Conservation (phyloP, 1,139 yeast genomes). For the Magnusiomyces paraingens region DNA sequence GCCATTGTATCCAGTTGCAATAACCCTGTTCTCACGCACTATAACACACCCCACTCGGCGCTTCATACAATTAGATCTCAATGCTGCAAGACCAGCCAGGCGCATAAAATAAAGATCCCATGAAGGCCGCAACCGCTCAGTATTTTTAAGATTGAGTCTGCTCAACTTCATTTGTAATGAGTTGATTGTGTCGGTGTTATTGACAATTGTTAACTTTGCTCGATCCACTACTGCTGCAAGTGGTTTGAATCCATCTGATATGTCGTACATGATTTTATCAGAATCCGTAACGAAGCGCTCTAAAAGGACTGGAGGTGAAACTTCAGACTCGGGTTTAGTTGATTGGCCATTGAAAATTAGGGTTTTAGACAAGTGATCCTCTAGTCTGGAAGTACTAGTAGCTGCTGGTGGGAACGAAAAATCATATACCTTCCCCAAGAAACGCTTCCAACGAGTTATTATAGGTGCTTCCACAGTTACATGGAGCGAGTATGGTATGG, state of each 20-base stretch:
- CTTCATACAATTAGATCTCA: slow-evolving; percentile 93
- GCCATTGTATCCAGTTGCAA: slow-evolving; percentile 97
- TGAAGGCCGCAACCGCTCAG: slow-evolving; percentile 70
- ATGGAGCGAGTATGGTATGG: slow-evolving; percentile 83
- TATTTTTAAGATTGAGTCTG: slow-evolving; percentile 49
- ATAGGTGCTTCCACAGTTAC: slow-evolving; percentile 75
- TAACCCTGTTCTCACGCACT: slow-evolving; percentile 75
- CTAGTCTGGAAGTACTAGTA: no score
- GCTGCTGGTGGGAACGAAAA: no score
- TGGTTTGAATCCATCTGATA: slow-evolving; percentile 21
- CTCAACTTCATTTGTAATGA: slow-evolving; percentile 48
- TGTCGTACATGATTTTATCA: slow-evolving; percentile 41
- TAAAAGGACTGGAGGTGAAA: not conserved
- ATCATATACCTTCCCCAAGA: not conserved
- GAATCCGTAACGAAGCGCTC: slow-evolving; percentile 41
- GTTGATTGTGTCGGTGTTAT: slow-evolving; percentile 45
- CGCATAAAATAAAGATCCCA: slow-evolving; percentile 98
- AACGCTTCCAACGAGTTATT: slow-evolving; percentile 45
- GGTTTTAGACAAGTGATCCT: not conserved
- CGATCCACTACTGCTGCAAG: slow-evolving; percentile 47
- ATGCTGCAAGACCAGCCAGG: slow-evolving; percentile 86
- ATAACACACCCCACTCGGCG: slow-evolving; percentile 94
- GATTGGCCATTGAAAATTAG: not conserved
- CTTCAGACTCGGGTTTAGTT: not conserved
- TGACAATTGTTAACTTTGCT: slow-evolving; percentile 57